A percentile compares a stretch with the other conserved stretches of the same genome.
Evolutionary conservation across 805 yeast genomes (phyloP).

Genomic region (Candida methanosorbosa): DNA sequence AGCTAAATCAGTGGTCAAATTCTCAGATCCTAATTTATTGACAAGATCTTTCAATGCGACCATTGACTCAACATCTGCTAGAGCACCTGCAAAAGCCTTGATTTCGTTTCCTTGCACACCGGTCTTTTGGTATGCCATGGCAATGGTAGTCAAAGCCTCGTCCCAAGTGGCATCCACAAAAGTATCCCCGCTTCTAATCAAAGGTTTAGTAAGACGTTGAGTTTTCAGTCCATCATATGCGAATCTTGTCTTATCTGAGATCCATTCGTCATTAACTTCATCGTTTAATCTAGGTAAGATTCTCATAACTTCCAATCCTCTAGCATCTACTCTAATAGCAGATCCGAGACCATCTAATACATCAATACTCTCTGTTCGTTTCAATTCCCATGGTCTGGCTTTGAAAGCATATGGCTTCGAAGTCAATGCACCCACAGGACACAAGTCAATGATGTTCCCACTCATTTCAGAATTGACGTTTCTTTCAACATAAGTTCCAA

Average conservation of each 20-base stretch:
- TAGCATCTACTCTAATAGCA: slow-evolving; percentile 73
- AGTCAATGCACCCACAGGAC: slow-evolving; percentile 90
- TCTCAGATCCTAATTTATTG: slow-evolving; percentile 73
- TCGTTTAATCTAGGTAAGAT: slow-evolving; percentile 81
- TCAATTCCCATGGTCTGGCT: slow-evolving; percentile 91
- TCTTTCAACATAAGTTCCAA: slow-evolving; percentile 82
- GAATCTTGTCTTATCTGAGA: slow-evolving; percentile 78
- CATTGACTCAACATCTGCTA: slow-evolving; percentile 74
- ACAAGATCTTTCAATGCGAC: slow-evolving; percentile 75
- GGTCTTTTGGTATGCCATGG: slow-evolving; percentile 47
- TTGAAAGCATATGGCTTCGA: slow-evolving; percentile 87
- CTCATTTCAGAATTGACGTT: slow-evolving; percentile 78
- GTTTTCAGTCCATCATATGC: slow-evolving; percentile 82
- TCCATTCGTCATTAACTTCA: slow-evolving; percentile 87
- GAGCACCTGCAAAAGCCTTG: slow-evolving; percentile 76
- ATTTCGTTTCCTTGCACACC: slow-evolving; percentile 61
- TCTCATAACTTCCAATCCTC: slow-evolving; percentile 84
- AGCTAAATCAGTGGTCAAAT: slow-evolving; percentile 63
- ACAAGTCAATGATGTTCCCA: slow-evolving; percentile 79
- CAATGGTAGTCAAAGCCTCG: slow-evolving; percentile 66
- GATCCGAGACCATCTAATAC: slow-evolving; percentile 80
- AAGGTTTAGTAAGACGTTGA: slow-evolving; percentile 77
- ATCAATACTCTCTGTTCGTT: slow-evolving; percentile 80
- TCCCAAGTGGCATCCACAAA: slow-evolving; percentile 82
- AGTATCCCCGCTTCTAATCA: slow-evolving; percentile 58